Percentiles rank a stretch among this genome's conserved stretches.
Evolutionary conservation across 805 yeast species (phyloP).

Genomic region (Starmerella bacillaris): DNA sequence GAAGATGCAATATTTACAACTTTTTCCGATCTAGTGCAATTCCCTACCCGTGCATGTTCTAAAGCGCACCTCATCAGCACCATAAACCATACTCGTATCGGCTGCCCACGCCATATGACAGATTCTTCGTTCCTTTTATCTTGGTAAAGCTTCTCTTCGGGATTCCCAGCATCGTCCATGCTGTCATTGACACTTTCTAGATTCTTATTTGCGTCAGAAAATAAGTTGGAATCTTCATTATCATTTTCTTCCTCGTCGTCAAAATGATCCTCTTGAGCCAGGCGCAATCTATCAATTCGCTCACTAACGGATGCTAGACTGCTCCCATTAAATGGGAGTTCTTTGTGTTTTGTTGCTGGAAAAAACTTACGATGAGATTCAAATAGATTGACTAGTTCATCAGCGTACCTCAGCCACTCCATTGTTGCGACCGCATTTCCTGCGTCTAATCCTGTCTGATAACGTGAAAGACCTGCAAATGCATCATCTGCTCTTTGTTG

Average conservation of each 20-base stretch:
- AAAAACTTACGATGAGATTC: constrained; percentile 61
- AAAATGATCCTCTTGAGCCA: constrained; percentile 10
- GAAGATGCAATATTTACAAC: constrained; percentile 57
- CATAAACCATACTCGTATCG: constrained; percentile 68
- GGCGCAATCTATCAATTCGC: constrained; percentile 20
- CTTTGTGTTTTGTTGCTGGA: constrained; percentile 51
- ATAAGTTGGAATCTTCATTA: constrained; percentile 12
- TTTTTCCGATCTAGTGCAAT: constrained; percentile 44
- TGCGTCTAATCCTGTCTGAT: constrained; percentile 31
- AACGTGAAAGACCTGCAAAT: constrained; percentile 32
- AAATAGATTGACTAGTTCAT: constrained; percentile 69
- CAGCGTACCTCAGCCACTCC: constrained; percentile 71
- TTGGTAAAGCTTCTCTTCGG: background rate
- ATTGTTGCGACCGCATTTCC: constrained; percentile 45
- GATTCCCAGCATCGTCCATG: background rate
- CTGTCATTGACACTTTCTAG: background rate
- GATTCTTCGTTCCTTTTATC: constrained; percentile 6
- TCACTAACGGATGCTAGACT: constrained; percentile 44
- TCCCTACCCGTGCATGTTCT: constrained; percentile 41
- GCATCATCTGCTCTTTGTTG: constrained; percentile 26
- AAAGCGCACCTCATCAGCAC: constrained; percentile 66
- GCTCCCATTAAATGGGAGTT: constrained; percentile 11
- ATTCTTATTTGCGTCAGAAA: background rate
- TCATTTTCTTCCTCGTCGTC: constrained; percentile 25
- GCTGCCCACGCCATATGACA: constrained; percentile 50